Base-by-base conservation (phyloP, 106 monocot genomes). In the Iris macrosiphon region DNA sequence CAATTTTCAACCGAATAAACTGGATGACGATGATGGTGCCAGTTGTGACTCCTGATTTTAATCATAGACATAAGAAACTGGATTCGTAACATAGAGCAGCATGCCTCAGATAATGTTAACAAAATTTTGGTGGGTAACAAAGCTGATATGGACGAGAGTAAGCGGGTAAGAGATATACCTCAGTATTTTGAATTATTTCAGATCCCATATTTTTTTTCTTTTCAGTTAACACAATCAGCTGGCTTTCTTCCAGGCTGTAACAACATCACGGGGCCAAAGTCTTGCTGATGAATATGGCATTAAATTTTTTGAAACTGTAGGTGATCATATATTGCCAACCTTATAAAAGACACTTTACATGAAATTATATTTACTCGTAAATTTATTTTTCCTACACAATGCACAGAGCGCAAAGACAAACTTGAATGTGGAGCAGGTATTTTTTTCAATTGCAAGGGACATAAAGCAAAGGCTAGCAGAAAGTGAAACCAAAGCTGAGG, bases 381-480 rank as follows among this genome's bases (percentile, higher is more conserved):
- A 28, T 22, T 12, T 14, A 23, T 17, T 14, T 15, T 40, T n/a
- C 23, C 44, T 61, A 14, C n/a, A 6, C 10, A 13, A 34, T 28
- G 8, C 62, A 42, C 74, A 84, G 84, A 84, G 84, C 72, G 84
- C 84, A 49, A 84, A 84, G 58, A 84, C 84, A 50, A 84, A 84
- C 31, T 38, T 75, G 11, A 84, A 84, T 54, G 84, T 84, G 48
- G 84, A 84, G 60, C 67, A 79, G 43, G 84, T 79, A 20, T 84
- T 84, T 72, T 84, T 84, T 42, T 79, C 78, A 8, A 78, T 78
- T 41, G 74, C 74, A 18, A 83, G 74, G 45, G 83, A 83, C 27
- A 83, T 83, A 21, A 84, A 79, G 67, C 84, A 79, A 55, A 75
- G 84, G 53, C 39, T 84, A n/a, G 71, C 64, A 32, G 84, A 84